These are phyloP conservation scores for Spergularia bocconei DNA, from an alignment of 148 eudicot genomes.

Conservation along the genomic window DNA sequence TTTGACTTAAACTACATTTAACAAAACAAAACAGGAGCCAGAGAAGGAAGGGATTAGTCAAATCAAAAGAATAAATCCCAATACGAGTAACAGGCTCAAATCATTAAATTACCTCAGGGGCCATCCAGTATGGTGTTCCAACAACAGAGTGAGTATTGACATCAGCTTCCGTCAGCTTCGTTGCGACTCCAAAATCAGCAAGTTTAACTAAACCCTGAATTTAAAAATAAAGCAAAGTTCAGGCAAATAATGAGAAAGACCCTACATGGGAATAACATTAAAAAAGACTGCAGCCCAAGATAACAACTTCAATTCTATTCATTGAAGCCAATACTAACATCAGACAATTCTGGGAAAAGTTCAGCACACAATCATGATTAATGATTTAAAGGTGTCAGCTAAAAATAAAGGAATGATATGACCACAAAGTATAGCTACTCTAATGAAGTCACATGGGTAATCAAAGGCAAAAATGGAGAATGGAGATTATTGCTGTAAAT, in stretches of 20 bases:
- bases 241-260: conserved; percentile 8
- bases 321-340: not conserved
- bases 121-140: conserved; percentile 99
- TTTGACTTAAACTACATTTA: not conserved
- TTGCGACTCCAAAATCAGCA: conserved; percentile 99
- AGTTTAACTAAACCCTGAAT: conserved; percentile 95
- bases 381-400: not conserved
- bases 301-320: not conserved
- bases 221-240: not conserved
- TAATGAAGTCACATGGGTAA: too few relatives aligned
- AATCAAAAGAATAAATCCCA: conserved; percentile 1
- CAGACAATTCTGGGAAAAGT: too few relatives aligned
- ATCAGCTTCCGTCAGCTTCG: conserved; percentile 96
- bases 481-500: too few relatives aligned
- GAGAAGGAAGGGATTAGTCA: conserved; percentile 5
- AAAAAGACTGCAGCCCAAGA: not conserved
- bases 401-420: not conserved
- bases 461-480: too few relatives aligned
- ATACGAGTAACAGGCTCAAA: not conserved
- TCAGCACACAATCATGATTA: not conserved
- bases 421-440: not conserved
- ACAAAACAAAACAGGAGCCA: not conserved
- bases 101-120: conserved; percentile 73
- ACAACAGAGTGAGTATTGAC: conserved; percentile 97
- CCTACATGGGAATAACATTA: not conserved